A percentile compares a stretch with the other conserved stretches of the same genome.
Evolutionary conservation across 2,329 filamentous ascomycete species (phyloP).

Genomic region (Hansfordia pulvinata): DNA sequence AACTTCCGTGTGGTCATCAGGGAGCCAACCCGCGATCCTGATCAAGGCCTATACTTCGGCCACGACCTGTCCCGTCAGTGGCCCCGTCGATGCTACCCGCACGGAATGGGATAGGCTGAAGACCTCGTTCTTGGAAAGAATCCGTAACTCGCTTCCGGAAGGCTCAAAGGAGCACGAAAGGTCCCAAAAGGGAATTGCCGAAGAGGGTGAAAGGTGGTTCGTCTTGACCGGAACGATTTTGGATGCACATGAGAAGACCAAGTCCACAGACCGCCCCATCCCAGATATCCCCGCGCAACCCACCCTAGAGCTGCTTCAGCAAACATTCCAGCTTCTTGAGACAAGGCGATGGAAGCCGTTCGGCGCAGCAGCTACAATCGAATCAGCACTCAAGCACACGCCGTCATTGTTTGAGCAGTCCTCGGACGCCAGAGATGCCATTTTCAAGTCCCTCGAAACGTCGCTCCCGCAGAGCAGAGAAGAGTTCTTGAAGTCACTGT

Average conservation of each 20-base stretch:
- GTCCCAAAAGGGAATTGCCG: conserved; percentile 57
- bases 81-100: conserved; percentile 33
- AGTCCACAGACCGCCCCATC: conserved; percentile 10
- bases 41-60: conserved; percentile 33
- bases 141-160: conserved; percentile 67
- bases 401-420: conserved; percentile 24
- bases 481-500: conserved; percentile 52
- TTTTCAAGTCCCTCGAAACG: conserved; percentile 27
- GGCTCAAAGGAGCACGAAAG: conserved; percentile 63
- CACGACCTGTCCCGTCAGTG: conserved; percentile 22
- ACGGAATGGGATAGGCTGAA: conserved; percentile 52
- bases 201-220: conserved; percentile 57
- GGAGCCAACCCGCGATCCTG: conserved; percentile 21
- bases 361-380: conserved; percentile 34
- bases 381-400: conserved; percentile 23
- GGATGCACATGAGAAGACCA: conserved; percentile 15
- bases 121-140: conserved; percentile 45
- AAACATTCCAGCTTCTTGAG: conserved; percentile 26
- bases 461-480: conserved; percentile 44
- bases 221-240: conserved; percentile 36
- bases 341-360: conserved; percentile 43
- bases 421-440: conserved; percentile 13
- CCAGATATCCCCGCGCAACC: conserved; percentile 14
- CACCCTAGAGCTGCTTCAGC: conserved; percentile 20
- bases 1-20: conserved; percentile 20